These are phyloP conservation scores for Yamagishiella unicocca DNA, from an alignment of 139 green algal genomes.

Conservation along the genomic window DNA sequence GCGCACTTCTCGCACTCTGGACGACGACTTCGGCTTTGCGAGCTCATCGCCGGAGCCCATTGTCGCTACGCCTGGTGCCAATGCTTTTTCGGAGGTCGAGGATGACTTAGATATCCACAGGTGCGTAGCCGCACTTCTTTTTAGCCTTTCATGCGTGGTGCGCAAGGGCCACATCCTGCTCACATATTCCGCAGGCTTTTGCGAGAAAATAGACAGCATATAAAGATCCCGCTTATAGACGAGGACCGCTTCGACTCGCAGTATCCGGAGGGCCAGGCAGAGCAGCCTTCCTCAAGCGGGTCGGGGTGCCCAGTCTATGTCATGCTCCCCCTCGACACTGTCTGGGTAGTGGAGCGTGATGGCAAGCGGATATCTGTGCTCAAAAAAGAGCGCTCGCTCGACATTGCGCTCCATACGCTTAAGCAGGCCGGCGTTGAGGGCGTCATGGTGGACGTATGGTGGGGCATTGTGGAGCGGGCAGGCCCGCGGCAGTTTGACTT, in stretches of 20 bases:
- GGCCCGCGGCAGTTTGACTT: conserved; percentile 90
- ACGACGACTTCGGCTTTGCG: conserved; percentile 43
- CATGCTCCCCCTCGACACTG: conserved; percentile 98
- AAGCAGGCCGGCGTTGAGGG: conserved; percentile 90
- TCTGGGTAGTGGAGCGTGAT: conserved; percentile 94
- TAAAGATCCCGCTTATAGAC: conserved; percentile 54
- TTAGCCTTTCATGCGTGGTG: conserved; percentile 1
- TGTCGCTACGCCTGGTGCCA: conserved; percentile 34
- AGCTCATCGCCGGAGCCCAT: conserved; percentile 45
- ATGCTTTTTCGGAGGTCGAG: conserved; percentile 42
- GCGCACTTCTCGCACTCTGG: background rate
- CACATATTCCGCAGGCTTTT: conserved; percentile 54
- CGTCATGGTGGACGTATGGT: conserved; percentile 97
- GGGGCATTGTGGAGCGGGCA: conserved; percentile 86
- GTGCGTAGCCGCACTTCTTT: background rate
- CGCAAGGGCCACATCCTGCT: background rate
- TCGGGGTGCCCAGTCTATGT: conserved; percentile 93
- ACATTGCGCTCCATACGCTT: conserved; percentile 87
- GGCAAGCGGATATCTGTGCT: conserved; percentile 75
- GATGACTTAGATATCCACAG: conserved; percentile 58
- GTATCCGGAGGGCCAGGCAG: conserved; percentile 45
- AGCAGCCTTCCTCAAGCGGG: conserved; percentile 32
- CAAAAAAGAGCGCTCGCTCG: conserved; percentile 87
- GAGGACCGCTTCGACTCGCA: conserved; percentile 57
- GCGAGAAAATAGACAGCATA: conserved; percentile 53